Conservation (phyloP, 179 eudicot species). For the Actinidia polygama region DNA sequence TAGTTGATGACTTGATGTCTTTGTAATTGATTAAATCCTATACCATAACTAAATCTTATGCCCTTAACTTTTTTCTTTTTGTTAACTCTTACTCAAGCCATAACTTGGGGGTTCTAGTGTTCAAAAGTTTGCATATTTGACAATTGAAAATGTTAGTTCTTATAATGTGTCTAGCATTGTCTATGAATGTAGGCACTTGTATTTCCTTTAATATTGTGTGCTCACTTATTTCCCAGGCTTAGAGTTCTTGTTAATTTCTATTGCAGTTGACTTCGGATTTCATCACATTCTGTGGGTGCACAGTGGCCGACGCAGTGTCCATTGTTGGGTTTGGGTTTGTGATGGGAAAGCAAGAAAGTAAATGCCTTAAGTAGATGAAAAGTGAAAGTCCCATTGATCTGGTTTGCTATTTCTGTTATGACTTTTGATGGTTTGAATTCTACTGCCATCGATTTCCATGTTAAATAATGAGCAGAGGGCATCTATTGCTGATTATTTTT, state of each 20-base stretch:
- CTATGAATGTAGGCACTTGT: not conserved
- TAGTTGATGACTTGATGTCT: too few species aligned
- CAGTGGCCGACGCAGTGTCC: constrained; percentile 98
- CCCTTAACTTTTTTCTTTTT: not conserved
- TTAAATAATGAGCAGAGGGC: constrained; percentile 83
- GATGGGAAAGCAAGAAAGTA: constrained; percentile 97
- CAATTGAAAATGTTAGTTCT: not conserved
- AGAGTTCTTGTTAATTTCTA: constrained; percentile 12
- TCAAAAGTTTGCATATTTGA: constrained; percentile 1
- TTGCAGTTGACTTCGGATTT: constrained; percentile 95
- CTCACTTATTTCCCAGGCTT: not conserved
- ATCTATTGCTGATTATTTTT: constrained; percentile 83
- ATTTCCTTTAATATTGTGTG: not conserved
- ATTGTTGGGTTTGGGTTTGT: constrained; percentile 99
- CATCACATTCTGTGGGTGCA: constrained; percentile 92
- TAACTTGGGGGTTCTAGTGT: not conserved
- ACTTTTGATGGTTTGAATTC: constrained; percentile 8
- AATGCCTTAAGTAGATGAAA: constrained; percentile 3
- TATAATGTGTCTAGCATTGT: not conserved
- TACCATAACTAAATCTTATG: not conserved
- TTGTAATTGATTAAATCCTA: not conserved
- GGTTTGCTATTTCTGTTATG: not conserved
- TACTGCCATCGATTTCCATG: constrained; percentile 43
- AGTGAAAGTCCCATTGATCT: not conserved
- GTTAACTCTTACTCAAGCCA: not conserved